phyloP scores from a whole-genome alignment of 2,329 filamentous ascomycete genomes.

The Fusarium avenaceum region DNA sequence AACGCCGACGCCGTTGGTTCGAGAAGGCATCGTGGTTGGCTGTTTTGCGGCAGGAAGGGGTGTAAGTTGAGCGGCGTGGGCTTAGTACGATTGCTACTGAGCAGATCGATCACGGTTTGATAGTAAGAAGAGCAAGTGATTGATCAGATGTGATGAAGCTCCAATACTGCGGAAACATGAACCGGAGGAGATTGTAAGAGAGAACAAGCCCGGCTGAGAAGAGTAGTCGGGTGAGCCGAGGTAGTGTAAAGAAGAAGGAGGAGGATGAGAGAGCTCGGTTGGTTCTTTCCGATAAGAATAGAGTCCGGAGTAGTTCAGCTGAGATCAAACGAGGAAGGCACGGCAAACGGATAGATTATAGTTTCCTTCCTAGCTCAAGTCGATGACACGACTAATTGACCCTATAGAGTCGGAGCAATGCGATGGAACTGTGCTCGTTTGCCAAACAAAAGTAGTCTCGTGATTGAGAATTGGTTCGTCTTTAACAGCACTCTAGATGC shows the following conservation, averaged over 20 bases:
- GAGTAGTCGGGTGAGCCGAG: constrained; percentile 35
- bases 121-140: constrained; percentile 21
- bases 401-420: constrained; percentile 9
- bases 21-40: constrained; percentile 59
- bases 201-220: neutral
- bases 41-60: neutral
- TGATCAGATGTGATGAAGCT: constrained; percentile 31
- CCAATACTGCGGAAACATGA: constrained; percentile 50
- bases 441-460: constrained; percentile 10
- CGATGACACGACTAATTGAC: constrained; percentile 17
- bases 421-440: constrained; percentile 9
- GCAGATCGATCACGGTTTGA: constrained; percentile 28
- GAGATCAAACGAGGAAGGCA: constrained; percentile 27
- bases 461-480: constrained; percentile 10
- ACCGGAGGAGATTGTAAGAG: constrained; percentile 4
- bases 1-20: constrained; percentile 76
- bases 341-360: constrained; percentile 8
- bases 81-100: constrained; percentile 34
- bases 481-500: constrained; percentile 5
- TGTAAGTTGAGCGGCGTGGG: constrained; percentile 9
- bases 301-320: constrained; percentile 25
- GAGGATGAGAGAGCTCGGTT: constrained; percentile 30
- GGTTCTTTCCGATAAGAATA: constrained; percentile 12
- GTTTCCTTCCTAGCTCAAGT: constrained; percentile 26
- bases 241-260: constrained; percentile 27